Conservation (phyloP, 192 early-diverging fungal species). For the Chytriomyces confervae region DNA sequence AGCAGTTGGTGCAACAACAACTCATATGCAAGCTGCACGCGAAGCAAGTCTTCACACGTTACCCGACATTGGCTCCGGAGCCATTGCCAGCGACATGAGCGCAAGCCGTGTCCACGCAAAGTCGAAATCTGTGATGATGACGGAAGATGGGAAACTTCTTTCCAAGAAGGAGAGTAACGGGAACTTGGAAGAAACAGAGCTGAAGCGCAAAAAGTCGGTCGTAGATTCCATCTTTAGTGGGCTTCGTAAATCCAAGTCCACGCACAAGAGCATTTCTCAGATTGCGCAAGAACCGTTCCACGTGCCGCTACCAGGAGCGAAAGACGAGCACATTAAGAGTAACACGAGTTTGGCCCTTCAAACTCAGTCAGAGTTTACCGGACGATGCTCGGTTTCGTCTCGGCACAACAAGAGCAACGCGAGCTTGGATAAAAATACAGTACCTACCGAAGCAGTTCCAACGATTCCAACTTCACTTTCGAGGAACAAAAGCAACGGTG, state of each 20-base stretch:
- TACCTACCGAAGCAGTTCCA: conserved; percentile 21
- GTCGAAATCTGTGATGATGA: conserved; percentile 5
- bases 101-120: not conserved
- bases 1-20: not conserved
- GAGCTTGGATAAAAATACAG: conserved; percentile 7
- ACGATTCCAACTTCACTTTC: not conserved
- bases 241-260: conserved; percentile 5
- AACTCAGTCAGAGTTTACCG: conserved; percentile 13
- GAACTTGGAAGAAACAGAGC: not conserved
- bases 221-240: conserved; percentile 3
- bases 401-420: conserved; percentile 14
- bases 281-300: not conserved
- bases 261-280: conserved; percentile 8
- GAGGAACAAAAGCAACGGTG: conserved; percentile 18
- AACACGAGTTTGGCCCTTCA: not conserved
- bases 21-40: not conserved
- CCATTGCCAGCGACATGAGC: not conserved
- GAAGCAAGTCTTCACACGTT: not conserved
- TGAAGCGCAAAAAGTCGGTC: conserved; percentile 15
- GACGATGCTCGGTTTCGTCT: conserved; percentile 17
- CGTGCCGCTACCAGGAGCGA: not conserved
- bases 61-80: not conserved
- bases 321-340: not conserved
- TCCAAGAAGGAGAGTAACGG: not conserved
- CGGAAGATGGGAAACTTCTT: conserved; percentile 11